These are phyloP conservation scores for Gentiana macrophylla DNA, from an alignment of 257 asterid species.

Conservation along the genomic window DNA sequence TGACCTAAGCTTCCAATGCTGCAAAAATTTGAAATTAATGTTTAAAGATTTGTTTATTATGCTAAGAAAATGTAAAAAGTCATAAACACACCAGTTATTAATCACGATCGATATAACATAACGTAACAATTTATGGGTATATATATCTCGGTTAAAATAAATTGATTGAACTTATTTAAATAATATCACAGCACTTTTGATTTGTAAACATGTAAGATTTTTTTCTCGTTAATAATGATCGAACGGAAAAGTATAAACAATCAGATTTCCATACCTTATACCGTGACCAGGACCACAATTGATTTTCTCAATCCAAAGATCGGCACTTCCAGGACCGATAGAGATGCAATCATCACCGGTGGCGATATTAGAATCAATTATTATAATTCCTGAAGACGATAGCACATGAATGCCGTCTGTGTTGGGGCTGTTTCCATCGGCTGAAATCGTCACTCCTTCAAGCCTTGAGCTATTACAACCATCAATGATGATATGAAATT, in stretches of 20 bases:
- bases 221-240: too few relatives aligned
- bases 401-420: constrained; percentile 56
- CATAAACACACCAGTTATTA: neutral
- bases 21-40: neutral
- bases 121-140: too few relatives aligned
- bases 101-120: neutral
- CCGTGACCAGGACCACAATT: constrained; percentile 75
- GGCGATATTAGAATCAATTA: constrained; percentile 26
- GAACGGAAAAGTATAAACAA: too few relatives aligned
- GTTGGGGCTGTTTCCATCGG: constrained; percentile 50
- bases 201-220: too few relatives aligned
- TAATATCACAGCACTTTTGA: too few relatives aligned
- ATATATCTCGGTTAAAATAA: too few relatives aligned
- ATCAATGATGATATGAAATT: constrained; percentile 43
- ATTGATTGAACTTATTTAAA: too few relatives aligned
- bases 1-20: constrained; percentile 62
- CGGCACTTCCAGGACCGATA: constrained; percentile 45
- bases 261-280: constrained; percentile 25
- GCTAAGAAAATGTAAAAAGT: too few relatives aligned
- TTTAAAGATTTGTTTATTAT: neutral
- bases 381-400: constrained; percentile 30
- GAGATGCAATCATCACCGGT: constrained; percentile 70
- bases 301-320: constrained; percentile 43
- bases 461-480: constrained; percentile 31
- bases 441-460: constrained; percentile 27